Percentiles rank a stretch among this genome's conserved stretches.
Evolutionary conservation across 768 basidiomycete genomes (phyloP).

Genomic region (Russula ochroleuca): DNA sequence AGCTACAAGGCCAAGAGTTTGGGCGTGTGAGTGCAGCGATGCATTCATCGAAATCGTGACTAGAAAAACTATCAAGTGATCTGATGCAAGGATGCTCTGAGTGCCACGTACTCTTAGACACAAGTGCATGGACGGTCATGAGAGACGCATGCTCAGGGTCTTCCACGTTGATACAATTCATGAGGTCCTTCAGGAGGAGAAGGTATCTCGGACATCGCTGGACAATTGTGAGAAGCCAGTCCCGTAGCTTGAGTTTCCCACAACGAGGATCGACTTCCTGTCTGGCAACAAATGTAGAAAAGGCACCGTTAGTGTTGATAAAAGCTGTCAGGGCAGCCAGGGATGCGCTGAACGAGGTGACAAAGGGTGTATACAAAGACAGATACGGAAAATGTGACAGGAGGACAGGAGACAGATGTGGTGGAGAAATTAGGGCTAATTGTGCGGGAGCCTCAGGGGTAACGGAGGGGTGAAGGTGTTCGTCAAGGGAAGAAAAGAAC

Average conservation of each 20-base stretch:
- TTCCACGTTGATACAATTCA: constrained; percentile 56
- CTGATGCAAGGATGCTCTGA: not conserved
- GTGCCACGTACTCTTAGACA: constrained; percentile 63
- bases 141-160: constrained; percentile 67
- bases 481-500: constrained; percentile 59
- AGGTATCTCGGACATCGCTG: constrained; percentile 87
- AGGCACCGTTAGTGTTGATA: constrained; percentile 50
- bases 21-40: constrained; percentile 71
- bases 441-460: not conserved
- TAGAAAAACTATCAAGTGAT: constrained; percentile 34
- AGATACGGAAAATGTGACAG: constrained; percentile 84
- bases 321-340: constrained; percentile 55
- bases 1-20: constrained; percentile 69
- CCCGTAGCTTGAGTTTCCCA: constrained; percentile 68
- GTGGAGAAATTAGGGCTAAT: constrained; percentile 33
- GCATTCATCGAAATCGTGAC: constrained; percentile 76
- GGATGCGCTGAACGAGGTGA: constrained; percentile 70
- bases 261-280: constrained; percentile 70
- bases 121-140: constrained; percentile 54
- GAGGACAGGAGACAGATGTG: constrained; percentile 55
- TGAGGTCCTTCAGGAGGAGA: constrained; percentile 76
- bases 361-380: constrained; percentile 80
- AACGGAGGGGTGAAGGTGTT: constrained; percentile 36
- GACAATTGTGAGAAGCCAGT: constrained; percentile 84
- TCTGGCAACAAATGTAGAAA: constrained; percentile 56